phyloP scores from a whole-genome alignment of 805 yeast species.

The Ascoidea tarda region DNA sequence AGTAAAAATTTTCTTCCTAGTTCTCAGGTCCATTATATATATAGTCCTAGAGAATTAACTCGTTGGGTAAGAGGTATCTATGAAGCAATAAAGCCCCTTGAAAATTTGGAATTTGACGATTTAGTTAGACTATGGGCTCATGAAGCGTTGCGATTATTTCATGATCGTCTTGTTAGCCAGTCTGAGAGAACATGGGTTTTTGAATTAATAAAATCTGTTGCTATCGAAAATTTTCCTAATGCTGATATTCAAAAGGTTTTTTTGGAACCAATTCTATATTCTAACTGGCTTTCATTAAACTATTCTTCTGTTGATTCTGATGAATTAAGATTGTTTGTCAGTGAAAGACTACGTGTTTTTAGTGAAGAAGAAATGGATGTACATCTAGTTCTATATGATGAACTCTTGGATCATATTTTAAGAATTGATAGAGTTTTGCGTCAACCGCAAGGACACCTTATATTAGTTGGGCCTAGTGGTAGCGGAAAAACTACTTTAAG shows the following conservation, averaged over 20 bases:
- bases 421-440: conserved; percentile 70
- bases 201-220: conserved; percentile 19
- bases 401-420: conserved; percentile 58
- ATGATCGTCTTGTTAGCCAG: conserved; percentile 46
- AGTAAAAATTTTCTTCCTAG: conserved; percentile 24
- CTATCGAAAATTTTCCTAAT: conserved; percentile 30
- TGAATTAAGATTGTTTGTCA: conserved; percentile 38
- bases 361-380: conserved; percentile 65
- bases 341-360: conserved; percentile 52
- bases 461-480: conserved; percentile 69
- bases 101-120: conserved; percentile 23
- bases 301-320: conserved; percentile 40
- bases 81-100: conserved; percentile 27
- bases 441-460: conserved; percentile 84
- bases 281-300: conserved; percentile 58
- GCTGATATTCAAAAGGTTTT: conserved; percentile 22
- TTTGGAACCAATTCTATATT: conserved; percentile 43
- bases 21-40: conserved; percentile 47
- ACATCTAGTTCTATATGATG: conserved; percentile 49
- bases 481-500: conserved; percentile 70
- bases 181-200: conserved; percentile 38
- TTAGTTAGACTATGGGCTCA: conserved; percentile 63
- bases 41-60: conserved; percentile 84
- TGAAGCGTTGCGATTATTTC: conserved; percentile 66
- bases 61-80: conserved; percentile 75